A percentile compares a stretch with the other conserved stretches of the same genome.
These are phyloP conservation scores for Pascua sp. DNA, from an alignment of 1,284 basidiomycete genomes.

Conservation along the genomic window DNA sequence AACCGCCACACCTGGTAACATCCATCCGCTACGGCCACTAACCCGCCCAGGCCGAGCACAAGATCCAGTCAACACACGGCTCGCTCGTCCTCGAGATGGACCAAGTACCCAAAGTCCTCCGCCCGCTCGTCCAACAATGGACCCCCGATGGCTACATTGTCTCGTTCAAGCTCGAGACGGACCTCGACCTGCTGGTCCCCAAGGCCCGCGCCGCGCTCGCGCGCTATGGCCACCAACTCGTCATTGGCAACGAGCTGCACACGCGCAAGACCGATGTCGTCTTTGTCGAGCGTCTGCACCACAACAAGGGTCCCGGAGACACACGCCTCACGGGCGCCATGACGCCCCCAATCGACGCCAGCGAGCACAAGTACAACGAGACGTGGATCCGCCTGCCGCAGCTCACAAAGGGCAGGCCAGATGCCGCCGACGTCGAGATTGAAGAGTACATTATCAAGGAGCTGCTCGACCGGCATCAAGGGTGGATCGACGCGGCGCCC, in stretches of 20 bases:
- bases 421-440: constrained; percentile 58
- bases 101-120: constrained; percentile 93
- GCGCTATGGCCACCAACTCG: constrained; percentile 93
- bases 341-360: constrained; percentile 20
- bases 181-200: constrained; percentile 73
- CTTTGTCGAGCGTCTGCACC: constrained; percentile 59
- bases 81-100: constrained; percentile 95
- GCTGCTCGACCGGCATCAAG: constrained; percentile 67
- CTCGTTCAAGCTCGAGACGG: constrained; percentile 99
- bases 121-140: constrained; percentile 91
- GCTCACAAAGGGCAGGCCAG: constrained; percentile 34
- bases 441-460: constrained; percentile 85
- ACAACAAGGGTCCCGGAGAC: constrained; percentile 8
- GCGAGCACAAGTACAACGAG: constrained; percentile 54
- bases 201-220: constrained; percentile 84
- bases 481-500: constrained; percentile 56
- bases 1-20: too few relatives aligned
- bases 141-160: constrained; percentile 86
- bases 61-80: constrained; percentile 94
- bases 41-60: constrained; percentile 77
- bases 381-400: constrained; percentile 70
- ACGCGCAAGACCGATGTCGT: constrained; percentile 87
- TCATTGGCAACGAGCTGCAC: constrained; percentile 92
- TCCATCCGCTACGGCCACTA: background rate
- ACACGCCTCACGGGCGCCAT: constrained; percentile 6